A percentile compares a stretch with the other conserved stretches of the same genome.
Evolutionary conservation across 257 asterid genomes (phyloP).

Genomic region (Leonotis leonurus): DNA sequence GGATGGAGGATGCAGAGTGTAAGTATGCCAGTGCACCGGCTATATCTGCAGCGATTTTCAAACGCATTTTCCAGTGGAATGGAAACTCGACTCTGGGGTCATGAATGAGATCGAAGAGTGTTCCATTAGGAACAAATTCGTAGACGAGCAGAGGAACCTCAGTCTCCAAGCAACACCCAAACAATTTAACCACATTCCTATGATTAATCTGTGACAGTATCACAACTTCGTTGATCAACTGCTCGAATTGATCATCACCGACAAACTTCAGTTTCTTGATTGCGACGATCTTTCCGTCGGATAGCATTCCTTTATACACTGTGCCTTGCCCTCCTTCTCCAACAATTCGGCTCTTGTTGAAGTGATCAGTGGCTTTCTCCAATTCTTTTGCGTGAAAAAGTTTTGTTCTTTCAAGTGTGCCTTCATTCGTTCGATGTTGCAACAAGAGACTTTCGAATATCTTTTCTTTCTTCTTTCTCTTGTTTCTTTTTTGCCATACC

Average conservation of each 20-base stretch:
- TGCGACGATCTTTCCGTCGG: slow-evolving; percentile 19
- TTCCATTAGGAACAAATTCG: slow-evolving; percentile 14
- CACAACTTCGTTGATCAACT: slow-evolving; percentile 23
- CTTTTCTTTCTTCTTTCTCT: neutral
- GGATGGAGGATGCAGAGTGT: slow-evolving; percentile 17
- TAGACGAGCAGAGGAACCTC: slow-evolving; percentile 20
- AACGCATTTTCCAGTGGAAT: slow-evolving; percentile 5
- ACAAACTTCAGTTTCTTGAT: slow-evolving; percentile 20
- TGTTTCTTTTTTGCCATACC: neutral
- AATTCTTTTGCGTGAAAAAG: slow-evolving; percentile 13
- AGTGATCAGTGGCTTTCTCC: slow-evolving; percentile 24
- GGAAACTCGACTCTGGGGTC: neutral
- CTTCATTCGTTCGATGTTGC: slow-evolving; percentile 17
- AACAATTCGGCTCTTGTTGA: slow-evolving; percentile 16
- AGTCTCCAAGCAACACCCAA: slow-evolving; percentile 22
- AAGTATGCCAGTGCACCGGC: slow-evolving; percentile 20
- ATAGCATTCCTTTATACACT: slow-evolving; percentile 25
- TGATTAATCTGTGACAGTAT: slow-evolving; percentile 22
- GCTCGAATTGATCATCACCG: slow-evolving; percentile 12
- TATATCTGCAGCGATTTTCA: slow-evolving; percentile 18
- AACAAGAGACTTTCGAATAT: slow-evolving; percentile 5
- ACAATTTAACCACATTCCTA: slow-evolving; percentile 17
- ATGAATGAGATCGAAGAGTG: slow-evolving; percentile 16
- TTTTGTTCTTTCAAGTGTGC: slow-evolving; percentile 12
- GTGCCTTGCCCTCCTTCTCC: slow-evolving; percentile 28